Evolutionary conservation across 1,139 yeast species (phyloP), one percentile per base, ranked within the genome.

Genomic region (Blastobotrys arbuscula): DNA sequence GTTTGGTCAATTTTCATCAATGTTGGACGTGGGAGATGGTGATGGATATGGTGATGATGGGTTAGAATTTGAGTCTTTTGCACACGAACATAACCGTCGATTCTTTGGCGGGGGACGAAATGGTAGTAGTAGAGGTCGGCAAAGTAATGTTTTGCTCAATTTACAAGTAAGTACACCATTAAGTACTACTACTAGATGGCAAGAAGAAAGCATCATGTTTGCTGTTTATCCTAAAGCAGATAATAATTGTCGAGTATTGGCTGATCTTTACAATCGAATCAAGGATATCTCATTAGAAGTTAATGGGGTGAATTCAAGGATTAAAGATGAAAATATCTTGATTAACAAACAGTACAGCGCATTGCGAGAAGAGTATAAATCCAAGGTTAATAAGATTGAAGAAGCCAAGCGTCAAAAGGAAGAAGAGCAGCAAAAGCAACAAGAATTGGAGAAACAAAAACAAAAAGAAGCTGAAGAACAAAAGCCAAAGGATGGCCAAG

Each of bases 181-280:
- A 53, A 76, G 87, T 0, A 81, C 90, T 0, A 59, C 68, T 12
- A 84, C 83, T 49, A 74, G 96, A 56, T 88, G 95, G 95, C 68
- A 67, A 38, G 88, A 84, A 44, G 72, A 78, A 9, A 68, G 76
- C 46, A 69, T 72, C 35, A 68, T 78, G 66, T 77, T 78, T 55
- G 75, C 74, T 55, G 74, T 73, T 15, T 71, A 70, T 33, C 67
- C 67, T 15, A 67, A 67, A 39, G 74, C 73, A 24, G 71, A 68
- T 13, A 65, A 70, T 44, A 66, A 75, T 8, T 58, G 69, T 49
- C 68, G 79, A 48, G 74, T 86, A 36, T 65, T 82, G 24, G 77
- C 77, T 51, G 65, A 72, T 21, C 68, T 85, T 19, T 77, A 73
- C 53, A 78, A 72, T 6, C 49, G 51, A 8, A 55, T 65, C 39